These are phyloP conservation scores for Aegilops bicornis DNA, from an alignment of 176 grass and related monocot species.

Conservation along the genomic window DNA sequence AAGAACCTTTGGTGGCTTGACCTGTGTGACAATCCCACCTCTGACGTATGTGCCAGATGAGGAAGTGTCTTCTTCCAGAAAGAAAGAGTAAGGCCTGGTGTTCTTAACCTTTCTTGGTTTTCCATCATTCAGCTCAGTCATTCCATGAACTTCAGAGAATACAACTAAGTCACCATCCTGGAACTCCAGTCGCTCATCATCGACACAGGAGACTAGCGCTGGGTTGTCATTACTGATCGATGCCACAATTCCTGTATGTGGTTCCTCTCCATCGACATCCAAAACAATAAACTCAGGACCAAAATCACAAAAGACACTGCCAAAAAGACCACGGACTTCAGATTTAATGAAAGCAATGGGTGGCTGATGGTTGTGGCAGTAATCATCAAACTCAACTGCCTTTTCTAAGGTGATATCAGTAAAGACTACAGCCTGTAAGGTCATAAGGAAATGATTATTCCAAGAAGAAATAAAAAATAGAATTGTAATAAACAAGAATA, in stretches of 20 bases:
- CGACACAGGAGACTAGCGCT: constrained; percentile 78
- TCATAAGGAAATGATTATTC: constrained; percentile 2
- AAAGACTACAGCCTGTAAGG: constrained; percentile 73
- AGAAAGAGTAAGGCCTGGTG: constrained; percentile 80
- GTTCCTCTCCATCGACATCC: constrained; percentile 93
- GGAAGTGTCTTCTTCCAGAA: constrained; percentile 84
- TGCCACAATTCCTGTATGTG: constrained; percentile 85
- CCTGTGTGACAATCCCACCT: constrained; percentile 90
- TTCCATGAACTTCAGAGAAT: constrained; percentile 88
- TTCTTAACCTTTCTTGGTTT: constrained; percentile 81
- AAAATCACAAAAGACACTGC: constrained; percentile 85
- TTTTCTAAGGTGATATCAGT: constrained; percentile 83
- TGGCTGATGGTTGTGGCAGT: constrained; percentile 76
- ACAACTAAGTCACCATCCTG: constrained; percentile 86
- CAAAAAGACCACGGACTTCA: constrained; percentile 84
- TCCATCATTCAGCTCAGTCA: constrained; percentile 91
- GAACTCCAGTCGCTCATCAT: constrained; percentile 92
- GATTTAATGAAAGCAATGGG: constrained; percentile 90
- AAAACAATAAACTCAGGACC: constrained; percentile 83
- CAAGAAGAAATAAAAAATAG: background rate
- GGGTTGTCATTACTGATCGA: constrained; percentile 88
- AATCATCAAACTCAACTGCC: constrained; percentile 76
- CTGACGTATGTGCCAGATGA: constrained; percentile 64
- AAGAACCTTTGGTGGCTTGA: constrained; percentile 82
- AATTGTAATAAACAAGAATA: background rate